Evolutionary conservation across 768 basidiomycete genomes (phyloP), one percentile per base, ranked within the genome.

Genomic region (Coprinopsis strossmayeri): DNA sequence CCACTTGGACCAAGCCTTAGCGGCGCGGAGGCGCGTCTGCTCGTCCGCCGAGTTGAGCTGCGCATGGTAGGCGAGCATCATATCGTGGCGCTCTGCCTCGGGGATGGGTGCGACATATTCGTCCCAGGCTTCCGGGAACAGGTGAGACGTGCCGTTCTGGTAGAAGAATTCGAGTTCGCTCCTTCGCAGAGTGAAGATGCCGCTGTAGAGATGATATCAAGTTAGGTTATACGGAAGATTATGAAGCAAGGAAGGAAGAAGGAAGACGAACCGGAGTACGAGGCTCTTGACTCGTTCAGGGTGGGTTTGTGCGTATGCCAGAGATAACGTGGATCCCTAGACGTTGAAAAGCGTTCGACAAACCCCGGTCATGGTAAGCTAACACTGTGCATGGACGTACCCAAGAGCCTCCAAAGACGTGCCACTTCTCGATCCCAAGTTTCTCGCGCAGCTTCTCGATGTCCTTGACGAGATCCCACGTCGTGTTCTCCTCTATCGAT

Each of bases 361-460:
- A 21, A 20, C 12, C 10, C 35, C 42, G 10, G 3, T 17, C 11
- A 7, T 23, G 5, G 35, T 21, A 5, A 12, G 7, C 23, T 1
- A 34, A 9, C 41, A 43, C 34, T 24, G n/a, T 27, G 42, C 43
- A n/a, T 27, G 24, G n/a, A 61, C 70, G 43, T 55, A 86, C 87
- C 92, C 93, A 95, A 42, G 86, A 90, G 7, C 93, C 93, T 24
- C 94, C 94, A 60, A 97, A 96, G 23, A 96, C 89, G 49, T 94
- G 83, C 93, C 92, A 96, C 59, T 81, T 89, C 17, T 89, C 82
- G 48, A 97, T 75, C 34, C 67, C 67, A 13, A 97, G 75, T 50
- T 86, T 77, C 60, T 84, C 72, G 49, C 94, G 77, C 21, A 95
- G 68, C 57, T 71, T 84, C 62, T 97, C 94, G 9, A 92, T 81